These are phyloP conservation scores for Breynia disticha DNA, from an alignment of 441 rosid genomes.

Conservation along the genomic window DNA sequence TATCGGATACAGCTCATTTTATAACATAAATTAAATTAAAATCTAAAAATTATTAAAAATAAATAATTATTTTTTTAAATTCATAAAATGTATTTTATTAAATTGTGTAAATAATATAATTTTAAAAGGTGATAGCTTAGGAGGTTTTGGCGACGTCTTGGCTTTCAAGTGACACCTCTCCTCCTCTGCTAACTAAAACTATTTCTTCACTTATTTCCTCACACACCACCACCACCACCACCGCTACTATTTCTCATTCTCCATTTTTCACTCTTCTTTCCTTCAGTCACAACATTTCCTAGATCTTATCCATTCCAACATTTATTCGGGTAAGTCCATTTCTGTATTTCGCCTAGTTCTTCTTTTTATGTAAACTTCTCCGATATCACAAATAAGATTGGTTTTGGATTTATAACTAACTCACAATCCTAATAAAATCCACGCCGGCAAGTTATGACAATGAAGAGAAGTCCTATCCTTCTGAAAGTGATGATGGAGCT, in stretches of 20 bases:
- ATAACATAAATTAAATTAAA: too few relatives aligned
- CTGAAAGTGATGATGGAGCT: too few relatives aligned
- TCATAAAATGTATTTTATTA: not conserved
- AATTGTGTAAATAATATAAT: too few relatives aligned
- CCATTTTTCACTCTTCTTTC: conserved; percentile 13
- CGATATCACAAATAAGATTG: too few relatives aligned
- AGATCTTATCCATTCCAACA: conserved; percentile 23
- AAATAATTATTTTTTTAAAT: not conserved
- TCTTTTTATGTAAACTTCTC: too few relatives aligned
- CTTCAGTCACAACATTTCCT: not conserved
- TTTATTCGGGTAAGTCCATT: conserved; percentile 28
- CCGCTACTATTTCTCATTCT: conserved; percentile 10
- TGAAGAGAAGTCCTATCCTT: too few relatives aligned
- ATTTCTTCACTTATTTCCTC: conserved; percentile 9
- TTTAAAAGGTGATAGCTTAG: not conserved
- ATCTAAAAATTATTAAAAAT: too few relatives aligned
- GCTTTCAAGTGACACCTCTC: conserved; percentile 42
- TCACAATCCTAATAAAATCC: too few relatives aligned
- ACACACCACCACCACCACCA: conserved; percentile 14
- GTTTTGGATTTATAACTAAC: too few relatives aligned
- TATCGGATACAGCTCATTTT: conserved; percentile 28
- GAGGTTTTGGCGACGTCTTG: conserved; percentile 36
- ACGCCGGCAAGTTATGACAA: too few relatives aligned
- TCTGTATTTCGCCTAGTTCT: not conserved
- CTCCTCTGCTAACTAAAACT: conserved; percentile 13